These are phyloP conservation scores for Buxus sempervirens DNA, from an alignment of 164 flowering plant species.

Conservation along the genomic window DNA sequence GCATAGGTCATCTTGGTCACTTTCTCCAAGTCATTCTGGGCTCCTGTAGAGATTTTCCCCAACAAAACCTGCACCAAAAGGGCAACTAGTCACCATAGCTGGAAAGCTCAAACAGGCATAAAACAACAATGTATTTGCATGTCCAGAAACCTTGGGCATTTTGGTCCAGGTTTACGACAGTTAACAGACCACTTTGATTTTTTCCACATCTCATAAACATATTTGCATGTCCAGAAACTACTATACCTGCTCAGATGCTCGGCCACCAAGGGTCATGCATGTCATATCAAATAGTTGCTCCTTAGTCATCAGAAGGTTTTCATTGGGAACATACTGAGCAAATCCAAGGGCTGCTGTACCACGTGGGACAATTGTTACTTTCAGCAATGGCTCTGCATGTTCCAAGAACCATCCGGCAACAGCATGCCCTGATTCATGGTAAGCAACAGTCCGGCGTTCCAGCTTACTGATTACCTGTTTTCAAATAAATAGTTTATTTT, in stretches of 20 bases:
- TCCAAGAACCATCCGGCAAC: conserved; percentile 92
- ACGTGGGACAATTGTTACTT: conserved; percentile 96
- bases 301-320: conserved; percentile 89
- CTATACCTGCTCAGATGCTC: conserved; percentile 96
- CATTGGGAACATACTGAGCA: conserved; percentile 96
- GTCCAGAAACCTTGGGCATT: background rate
- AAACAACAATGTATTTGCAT: no score
- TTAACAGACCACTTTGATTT: no score
- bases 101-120: background rate
- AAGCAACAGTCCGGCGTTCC: conserved; percentile 87
- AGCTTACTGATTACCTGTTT: conserved; percentile 86
- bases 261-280: conserved; percentile 97
- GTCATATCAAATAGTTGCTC: conserved; percentile 98
- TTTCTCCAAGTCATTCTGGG: conserved; percentile 92
- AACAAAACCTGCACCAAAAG: conserved; percentile 57
- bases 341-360: conserved; percentile 95
- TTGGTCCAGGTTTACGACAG: background rate
- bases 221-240: background rate
- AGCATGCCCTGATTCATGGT: conserved; percentile 97
- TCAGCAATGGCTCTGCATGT: conserved; percentile 82
- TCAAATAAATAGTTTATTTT: background rate
- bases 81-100: background rate
- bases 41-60: conserved; percentile 93
- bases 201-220: background rate
- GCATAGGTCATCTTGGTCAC: conserved; percentile 96